phyloP scores from a whole-genome alignment of 169 alveolate genomes.

The Eimeria tenella region DNA sequence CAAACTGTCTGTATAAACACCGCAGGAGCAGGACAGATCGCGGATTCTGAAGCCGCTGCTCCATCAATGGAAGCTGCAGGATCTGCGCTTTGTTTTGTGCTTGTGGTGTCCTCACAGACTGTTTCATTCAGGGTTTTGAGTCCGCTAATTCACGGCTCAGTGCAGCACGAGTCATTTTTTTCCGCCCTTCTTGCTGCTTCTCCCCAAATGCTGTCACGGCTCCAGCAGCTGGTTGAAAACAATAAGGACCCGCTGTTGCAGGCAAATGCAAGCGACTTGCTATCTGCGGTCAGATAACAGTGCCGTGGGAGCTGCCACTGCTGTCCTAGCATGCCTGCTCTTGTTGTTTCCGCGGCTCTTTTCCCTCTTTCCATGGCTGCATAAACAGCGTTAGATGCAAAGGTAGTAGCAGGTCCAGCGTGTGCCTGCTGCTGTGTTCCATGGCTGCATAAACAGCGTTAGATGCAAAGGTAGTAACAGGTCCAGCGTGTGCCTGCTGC shows the following conservation, averaged over 20 bases:
- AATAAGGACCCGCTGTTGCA: not conserved
- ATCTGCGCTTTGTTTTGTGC: not conserved
- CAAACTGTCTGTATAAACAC: no score
- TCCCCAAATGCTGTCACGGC: not conserved
- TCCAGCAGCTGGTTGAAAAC: slow-evolving; percentile 23
- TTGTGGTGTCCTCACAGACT: not conserved
- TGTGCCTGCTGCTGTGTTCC: not conserved
- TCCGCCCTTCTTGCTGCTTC: slow-evolving; percentile 6
- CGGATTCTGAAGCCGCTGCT: not conserved
- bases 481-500: not conserved
- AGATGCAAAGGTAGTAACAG: not conserved
- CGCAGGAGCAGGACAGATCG: no score
- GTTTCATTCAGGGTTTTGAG: slow-evolving; percentile 9
- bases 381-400: not conserved
- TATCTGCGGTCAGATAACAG: not conserved
- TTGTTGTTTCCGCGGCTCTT: not conserved
- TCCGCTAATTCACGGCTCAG: not conserved
- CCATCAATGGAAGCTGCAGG: not conserved
- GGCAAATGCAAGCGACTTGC: slow-evolving; percentile 29
- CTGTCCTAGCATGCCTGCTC: not conserved
- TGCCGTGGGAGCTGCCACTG: not conserved
- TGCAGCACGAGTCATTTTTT: slow-evolving; percentile 9
- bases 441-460: not conserved
- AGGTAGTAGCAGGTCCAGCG: not conserved
- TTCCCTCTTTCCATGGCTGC: not conserved